These are phyloP conservation scores for Sporisorium sorghi DNA, from an alignment of 1,284 basidiomycete genomes.

Conservation along the genomic window DNA sequence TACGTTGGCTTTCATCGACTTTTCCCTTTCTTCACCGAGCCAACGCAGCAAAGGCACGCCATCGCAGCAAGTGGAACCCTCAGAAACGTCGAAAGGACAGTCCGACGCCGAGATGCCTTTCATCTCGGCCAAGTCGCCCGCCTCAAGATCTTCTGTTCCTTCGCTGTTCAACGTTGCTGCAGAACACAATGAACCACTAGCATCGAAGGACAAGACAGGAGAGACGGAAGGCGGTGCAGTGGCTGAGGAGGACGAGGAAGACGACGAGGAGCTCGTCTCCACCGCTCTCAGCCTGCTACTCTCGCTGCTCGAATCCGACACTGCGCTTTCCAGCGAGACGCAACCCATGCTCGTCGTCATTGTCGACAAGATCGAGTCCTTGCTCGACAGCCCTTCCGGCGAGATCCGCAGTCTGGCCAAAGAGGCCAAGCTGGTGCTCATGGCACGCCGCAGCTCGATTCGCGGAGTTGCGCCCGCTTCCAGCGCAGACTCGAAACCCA, in stretches of 20 bases:
- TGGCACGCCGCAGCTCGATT: conserved; percentile 74
- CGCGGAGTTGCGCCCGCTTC: conserved; percentile 6
- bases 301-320: conserved; percentile 59
- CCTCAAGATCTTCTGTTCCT: background rate
- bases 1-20: conserved; percentile 62
- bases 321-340: conserved; percentile 36
- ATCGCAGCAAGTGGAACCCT: background rate
- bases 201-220: background rate
- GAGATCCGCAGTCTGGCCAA: conserved; percentile 75
- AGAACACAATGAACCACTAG: background rate
- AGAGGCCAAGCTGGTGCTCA: conserved; percentile 84
- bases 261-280: conserved; percentile 53
- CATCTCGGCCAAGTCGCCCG: conserved; percentile 25
- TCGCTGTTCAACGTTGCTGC: conserved; percentile 36
- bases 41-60: conserved; percentile 13
- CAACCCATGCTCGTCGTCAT: conserved; percentile 61
- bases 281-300: conserved; percentile 63
- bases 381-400: conserved; percentile 40
- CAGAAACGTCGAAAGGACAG: background rate
- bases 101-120: conserved; percentile 30
- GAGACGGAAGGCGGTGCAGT: background rate
- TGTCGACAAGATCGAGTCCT: conserved; percentile 44
- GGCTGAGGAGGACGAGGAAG: conserved; percentile 16
- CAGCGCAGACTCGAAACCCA: conserved; percentile 5
- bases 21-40: conserved; percentile 43